Base-by-base conservation (phyloP, 345 rosid genomes). In the Linum tenue region DNA sequence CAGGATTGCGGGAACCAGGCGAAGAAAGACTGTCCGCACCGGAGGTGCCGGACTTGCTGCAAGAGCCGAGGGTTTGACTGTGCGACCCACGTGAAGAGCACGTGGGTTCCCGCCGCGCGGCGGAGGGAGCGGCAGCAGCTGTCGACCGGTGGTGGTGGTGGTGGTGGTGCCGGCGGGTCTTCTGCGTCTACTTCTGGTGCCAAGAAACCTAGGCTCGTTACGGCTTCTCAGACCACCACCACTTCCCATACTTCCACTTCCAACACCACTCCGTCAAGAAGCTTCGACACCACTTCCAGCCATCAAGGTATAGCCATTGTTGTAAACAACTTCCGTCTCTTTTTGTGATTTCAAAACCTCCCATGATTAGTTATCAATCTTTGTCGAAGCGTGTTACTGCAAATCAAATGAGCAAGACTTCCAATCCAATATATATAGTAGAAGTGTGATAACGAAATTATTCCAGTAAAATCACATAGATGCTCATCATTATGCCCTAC, bases 1-100 rank as follows among this genome's bases (percentile, higher is more conserved):
- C 97, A 88, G 72, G 99, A 94, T 56, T 94, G 99, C 67, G 99
- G 99, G 9, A 94, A 94, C 87, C 97, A 94, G 63, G 95, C 99
- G 1, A 94, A 94, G 88, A 94, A 94, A 40, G 99, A 88, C 64
- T 94, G 99, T 37, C 76, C 67, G 69, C 91, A 84, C 65, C 74
- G 91, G 60, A 79, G 99, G 79, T 94, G 99, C 56, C 73, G 99
- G 72, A 90, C 99, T 1, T 94, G 99, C 61, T 94, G 99, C 64
- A 90, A 88, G 70, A 90, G 96, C 67, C 89, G 97, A 40, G 95
- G 99, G 40, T 90, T 83, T 73, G 95, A 87, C 65, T 94, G 99
- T 62, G 41, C 81, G 17, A 94, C 99, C 37, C 99, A 94, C 78
- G 92, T 94, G 72, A 94, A 84, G 77, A 94, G 99, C 88, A 94